Evolutionary conservation across 2,329 filamentous ascomycete species (phyloP), one percentile per base, ranked within the genome.

Genomic region (Fusarium pseudograminearum): DNA sequence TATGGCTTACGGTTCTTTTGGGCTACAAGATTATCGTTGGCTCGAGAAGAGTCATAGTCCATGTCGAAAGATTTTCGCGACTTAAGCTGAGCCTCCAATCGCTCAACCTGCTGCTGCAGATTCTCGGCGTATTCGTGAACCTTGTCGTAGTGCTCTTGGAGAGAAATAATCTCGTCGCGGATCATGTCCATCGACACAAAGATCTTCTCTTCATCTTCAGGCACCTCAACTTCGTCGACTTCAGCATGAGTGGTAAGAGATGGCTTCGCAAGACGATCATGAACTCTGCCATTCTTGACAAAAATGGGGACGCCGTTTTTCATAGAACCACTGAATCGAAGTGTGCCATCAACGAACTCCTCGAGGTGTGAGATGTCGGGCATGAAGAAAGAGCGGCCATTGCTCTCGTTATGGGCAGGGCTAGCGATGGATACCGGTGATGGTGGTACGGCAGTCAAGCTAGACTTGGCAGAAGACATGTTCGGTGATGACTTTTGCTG

Each of bases 151-250:
- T 87, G 86, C 41, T 87, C 84, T 61, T 87, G 85, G 40, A 88
- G 80, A 61, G 83, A 84, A 53, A 85, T 76, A 44, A 87, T 86
- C 73, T 88, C 86, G 42, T 87, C 83, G 40, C 85, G 84, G 78
- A 88, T 86, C 83, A 87, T 87, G 84, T 88, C 86, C 81, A 88
- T 82, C 11, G 86, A 88, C 41, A 88, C 86, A 66, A 88, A 87
- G 31, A 88, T 87, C 68, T 84, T 83, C 74, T 87, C 83, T 69
- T 88, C 86, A 44, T 87, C 86, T 57, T 84, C 80, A 5, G 85
- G 83, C 11, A 88, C 77, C 48, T 82, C 79, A 22, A 88, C 74
- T 10, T 79, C 83, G 57, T 86, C 84, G n/a, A 88, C 79, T 30
- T 84, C 80, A 40, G 80, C 83, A 62, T 88, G 84, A 16, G 80